Base-by-base conservation (phyloP, 257 asterid genomes). In the Paulownia fortunei region DNA sequence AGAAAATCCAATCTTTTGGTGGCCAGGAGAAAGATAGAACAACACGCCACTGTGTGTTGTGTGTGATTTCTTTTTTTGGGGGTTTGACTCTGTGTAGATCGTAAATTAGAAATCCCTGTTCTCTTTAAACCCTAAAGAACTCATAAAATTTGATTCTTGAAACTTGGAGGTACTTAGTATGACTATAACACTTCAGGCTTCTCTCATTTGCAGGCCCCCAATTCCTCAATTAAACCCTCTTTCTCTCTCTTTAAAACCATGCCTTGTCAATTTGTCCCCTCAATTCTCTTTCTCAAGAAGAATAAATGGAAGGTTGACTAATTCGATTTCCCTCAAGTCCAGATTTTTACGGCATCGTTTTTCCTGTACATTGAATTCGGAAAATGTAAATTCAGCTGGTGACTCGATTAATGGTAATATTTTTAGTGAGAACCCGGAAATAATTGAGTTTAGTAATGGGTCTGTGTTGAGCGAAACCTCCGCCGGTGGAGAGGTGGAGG, bases 171-270 rank as follows among this genome's bases (percentile, higher is more conserved):
- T 30, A 7, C 24, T 65, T 74, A 49, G 69, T 15, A 85, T 85
- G 89, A 70, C 73, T 36, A 39, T 84, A 42, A 41, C 87, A 42
- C 91, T 91, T 18, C 98, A 88, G 84, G 88, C 97, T 65, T 88
- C 92, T 72, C 87, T 88, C 26, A 15, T 84, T 26, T 72, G 16
- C 72, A 77, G 82, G 64, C 93, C 88, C 46, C 73, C 82, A 23
- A 78, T 86, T 46, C 77, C 84, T 56, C 88, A 65, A 42, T 74
- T 86, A 26, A 69, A 74, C 75, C 79, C 85, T 65, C 66, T 73
- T 32, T n/a, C 76, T 13, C 68, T 76, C 58, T 52, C 84, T 62
- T 69, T 71, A 5, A 86, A 79, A 41, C 86, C 88, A 58, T 77
- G 78, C 32, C 34, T 78, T 30, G 30, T 77, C 68, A 24, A 47